Percentiles rank a stretch among this genome's conserved stretches.
Conservation (phyloP, 1,284 basidiomycete genomes). For the Porodaedalea pini region DNA sequence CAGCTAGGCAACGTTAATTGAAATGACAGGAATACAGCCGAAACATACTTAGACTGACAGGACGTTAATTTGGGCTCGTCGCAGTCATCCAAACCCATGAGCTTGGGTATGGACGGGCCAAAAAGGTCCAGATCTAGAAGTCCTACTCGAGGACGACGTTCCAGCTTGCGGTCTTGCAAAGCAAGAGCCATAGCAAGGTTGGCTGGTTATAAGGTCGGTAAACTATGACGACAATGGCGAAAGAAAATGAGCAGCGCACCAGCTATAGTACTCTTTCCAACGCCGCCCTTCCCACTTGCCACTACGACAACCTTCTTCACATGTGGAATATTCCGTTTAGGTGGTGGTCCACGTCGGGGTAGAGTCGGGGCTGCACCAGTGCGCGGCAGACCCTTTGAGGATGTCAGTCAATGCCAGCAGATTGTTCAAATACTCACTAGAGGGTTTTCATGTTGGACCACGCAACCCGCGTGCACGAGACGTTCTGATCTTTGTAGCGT, state of each 20-base stretch:
- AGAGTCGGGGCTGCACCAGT: constrained; percentile 51
- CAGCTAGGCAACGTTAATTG: no score
- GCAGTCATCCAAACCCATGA: constrained; percentile 85
- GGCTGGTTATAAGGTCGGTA: constrained; percentile 40
- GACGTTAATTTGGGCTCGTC: constrained; percentile 80
- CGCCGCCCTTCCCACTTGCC: constrained; percentile 94
- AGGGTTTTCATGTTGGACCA: constrained; percentile 41
- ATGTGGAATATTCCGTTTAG: constrained; percentile 60
- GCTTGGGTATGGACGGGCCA: constrained; percentile 91
- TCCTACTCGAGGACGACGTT: constrained; percentile 63
- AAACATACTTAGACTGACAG: constrained; percentile 41
- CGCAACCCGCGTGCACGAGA: not conserved
- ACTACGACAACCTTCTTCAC: constrained; percentile 79
- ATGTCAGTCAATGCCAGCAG: not conserved
- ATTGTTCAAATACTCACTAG: constrained; percentile 32
- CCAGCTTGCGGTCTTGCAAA: constrained; percentile 36
- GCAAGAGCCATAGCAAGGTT: constrained; percentile 82
- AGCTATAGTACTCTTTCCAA: constrained; percentile 94
- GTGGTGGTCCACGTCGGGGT: constrained; percentile 55
- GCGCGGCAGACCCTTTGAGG: constrained; percentile 44
- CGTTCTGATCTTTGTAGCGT: not conserved
- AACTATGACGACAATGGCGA: not conserved
- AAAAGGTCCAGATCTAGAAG: constrained; percentile 95
- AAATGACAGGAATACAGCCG: not conserved
- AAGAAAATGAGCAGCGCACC: constrained; percentile 43